Evolutionary conservation across 306 rosid species (phyloP).

Genomic region (Gastrolobium villosum): DNA sequence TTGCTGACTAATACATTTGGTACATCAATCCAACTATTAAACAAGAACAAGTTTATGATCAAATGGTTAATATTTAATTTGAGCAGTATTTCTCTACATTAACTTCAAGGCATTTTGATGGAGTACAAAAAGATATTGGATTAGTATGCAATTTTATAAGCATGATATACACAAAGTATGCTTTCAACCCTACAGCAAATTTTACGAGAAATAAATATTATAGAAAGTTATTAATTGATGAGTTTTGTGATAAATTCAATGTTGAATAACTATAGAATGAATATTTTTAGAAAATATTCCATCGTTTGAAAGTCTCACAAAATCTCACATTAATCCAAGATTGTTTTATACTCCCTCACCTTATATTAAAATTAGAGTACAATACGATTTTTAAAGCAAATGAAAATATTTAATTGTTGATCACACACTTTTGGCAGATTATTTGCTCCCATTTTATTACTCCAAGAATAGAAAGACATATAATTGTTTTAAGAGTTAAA

Average conservation of each 20-base stretch:
- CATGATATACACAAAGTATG: neutral
- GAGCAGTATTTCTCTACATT: neutral
- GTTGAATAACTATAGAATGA: neutral
- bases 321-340: neutral
- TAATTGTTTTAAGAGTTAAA: constrained; percentile 20
- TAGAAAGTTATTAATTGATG: neutral
- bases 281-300: neutral
- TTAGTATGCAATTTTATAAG: neutral
- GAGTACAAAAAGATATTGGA: constrained; percentile 27
- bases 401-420: neutral
- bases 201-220: neutral
- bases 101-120: neutral
- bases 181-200: constrained; percentile 3
- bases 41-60: constrained; percentile 16
- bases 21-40: neutral
- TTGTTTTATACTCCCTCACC: neutral
- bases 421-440: constrained; percentile 1
- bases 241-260: neutral
- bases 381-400: neutral
- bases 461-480: neutral
- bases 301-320: neutral
- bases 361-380: neutral
- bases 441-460: constrained; percentile 21
- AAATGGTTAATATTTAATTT: constrained; percentile 28
- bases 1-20: neutral